phyloP scores from a whole-genome alignment of 768 basidiomycete species.

The Leccinum disarticulatum region DNA sequence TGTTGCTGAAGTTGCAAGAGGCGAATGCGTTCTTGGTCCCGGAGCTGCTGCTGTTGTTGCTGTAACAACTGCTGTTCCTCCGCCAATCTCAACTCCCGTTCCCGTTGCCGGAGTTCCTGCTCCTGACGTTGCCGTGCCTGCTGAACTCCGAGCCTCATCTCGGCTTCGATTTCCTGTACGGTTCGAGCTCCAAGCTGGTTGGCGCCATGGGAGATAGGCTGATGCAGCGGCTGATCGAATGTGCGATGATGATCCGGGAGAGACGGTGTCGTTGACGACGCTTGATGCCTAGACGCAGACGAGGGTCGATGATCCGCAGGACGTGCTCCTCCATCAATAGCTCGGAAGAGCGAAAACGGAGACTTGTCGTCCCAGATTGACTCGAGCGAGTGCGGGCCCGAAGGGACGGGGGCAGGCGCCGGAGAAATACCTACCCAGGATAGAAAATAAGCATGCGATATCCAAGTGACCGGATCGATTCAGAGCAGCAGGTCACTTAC shows the following conservation, averaged over 20 bases:
- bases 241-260: constrained; percentile 34
- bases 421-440: constrained; percentile 26
- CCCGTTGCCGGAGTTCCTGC: constrained; percentile 46
- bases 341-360: constrained; percentile 65
- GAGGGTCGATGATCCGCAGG: constrained; percentile 34
- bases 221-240: constrained; percentile 40
- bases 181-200: constrained; percentile 52
- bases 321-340: constrained; percentile 49
- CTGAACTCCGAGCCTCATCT: constrained; percentile 69
- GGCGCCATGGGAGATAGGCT: constrained; percentile 33
- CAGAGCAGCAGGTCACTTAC: constrained; percentile 23
- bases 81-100: constrained; percentile 38
- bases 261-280: constrained; percentile 21
- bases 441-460: constrained; percentile 14
- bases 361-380: constrained; percentile 85
- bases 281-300: constrained; percentile 24
- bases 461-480: constrained; percentile 11
- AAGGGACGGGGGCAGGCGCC: constrained; percentile 34
- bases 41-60: constrained; percentile 44
- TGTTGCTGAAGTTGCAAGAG: constrained; percentile 48
- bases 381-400: constrained; percentile 52
- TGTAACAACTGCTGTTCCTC: constrained; percentile 38
- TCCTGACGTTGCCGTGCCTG: constrained; percentile 41
- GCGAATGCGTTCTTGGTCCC: constrained; percentile 40
- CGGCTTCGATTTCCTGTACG: constrained; percentile 79